Base-by-base conservation (phyloP, 1,139 yeast genomes). In the Kurtzmaniella quercitrusa region DNA sequence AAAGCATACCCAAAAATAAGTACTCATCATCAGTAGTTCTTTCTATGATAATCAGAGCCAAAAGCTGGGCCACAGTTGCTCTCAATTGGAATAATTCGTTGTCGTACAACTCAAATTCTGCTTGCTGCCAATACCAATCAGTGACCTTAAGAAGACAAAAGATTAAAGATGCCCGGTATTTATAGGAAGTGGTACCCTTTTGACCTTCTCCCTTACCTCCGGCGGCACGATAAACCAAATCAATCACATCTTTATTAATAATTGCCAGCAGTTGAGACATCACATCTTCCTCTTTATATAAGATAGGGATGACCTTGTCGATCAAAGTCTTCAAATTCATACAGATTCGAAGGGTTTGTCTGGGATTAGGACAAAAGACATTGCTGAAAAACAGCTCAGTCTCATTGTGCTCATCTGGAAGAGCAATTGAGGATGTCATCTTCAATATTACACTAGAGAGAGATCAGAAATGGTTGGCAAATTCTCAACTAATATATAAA, bases 81-180 rank as follows among this genome's bases (percentile, higher is more conserved):
- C 95, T 66, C 26, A 83, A 63, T 4, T 64, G 55, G 59, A 76
- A 84, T 42, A 88, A 66, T 22, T 78, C 82, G 40, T 82, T 82
- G 57, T 86, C 89, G 49, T 80, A 80, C 45, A 88, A 67, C 56
- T 86, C 89, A 38, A 68, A 67, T 11, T 66, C 70, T 1, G 84
- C 72, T 49, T 84, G 74, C 34, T 74, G 76, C 68, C 76, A 68
- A 60, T 85, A 87, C 96, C 96, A 88, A 32, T 75, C 78, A 41
- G 85, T 76, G n/a, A 86, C 93, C 52, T 79, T 82, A 47, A 88
- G 65, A 45, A 88, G 67, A 41, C 86, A 81, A 61, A 84, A 88
- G 1, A 86, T 71, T 41, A 88, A 60, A 20, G 79, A 71, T 0
- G 91, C 84, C 42, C 84, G 77, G 57, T 86, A 88, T 53, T 80